A percentile compares a stretch with the other conserved stretches of the same genome.
Evolutionary conservation across 2,329 filamentous ascomycete genomes (phyloP).

Genomic region (Fusarium mangiferae): DNA sequence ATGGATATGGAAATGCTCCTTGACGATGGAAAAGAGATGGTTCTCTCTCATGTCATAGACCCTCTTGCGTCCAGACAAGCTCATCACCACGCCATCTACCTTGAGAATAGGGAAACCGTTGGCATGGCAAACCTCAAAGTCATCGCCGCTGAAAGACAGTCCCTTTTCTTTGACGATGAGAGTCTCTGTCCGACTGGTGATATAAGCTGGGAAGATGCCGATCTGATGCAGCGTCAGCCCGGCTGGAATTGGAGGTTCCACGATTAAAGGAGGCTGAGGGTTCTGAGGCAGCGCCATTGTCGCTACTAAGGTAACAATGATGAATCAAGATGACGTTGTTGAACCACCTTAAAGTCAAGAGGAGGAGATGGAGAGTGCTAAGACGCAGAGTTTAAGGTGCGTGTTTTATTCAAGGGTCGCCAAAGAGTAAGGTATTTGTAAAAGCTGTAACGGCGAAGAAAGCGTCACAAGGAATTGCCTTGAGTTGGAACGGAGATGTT

Average conservation of each 20-base stretch:
- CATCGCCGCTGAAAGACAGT: conserved; percentile 70
- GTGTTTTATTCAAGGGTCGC: background rate
- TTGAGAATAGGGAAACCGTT: conserved; percentile 65
- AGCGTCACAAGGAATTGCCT: background rate
- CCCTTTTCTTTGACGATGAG: conserved; percentile 71
- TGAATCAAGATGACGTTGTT: background rate
- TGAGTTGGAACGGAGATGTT: background rate
- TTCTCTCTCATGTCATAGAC: conserved; percentile 63
- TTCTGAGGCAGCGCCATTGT: conserved; percentile 25
- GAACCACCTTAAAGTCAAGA: background rate
- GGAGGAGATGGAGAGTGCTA: background rate
- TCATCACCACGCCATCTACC: conserved; percentile 65
- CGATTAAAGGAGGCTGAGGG: background rate
- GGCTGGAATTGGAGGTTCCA: background rate
- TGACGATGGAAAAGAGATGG: conserved; percentile 68
- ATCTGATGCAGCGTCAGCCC: conserved; percentile 45
- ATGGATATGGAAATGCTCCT: conserved; percentile 62
- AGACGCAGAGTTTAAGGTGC: background rate
- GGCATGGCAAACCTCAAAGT: conserved; percentile 69
- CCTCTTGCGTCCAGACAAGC: conserved; percentile 65
- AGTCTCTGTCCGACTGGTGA: conserved; percentile 55
- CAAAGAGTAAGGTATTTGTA: background rate
- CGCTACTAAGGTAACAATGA: background rate
- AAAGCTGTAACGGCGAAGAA: background rate
- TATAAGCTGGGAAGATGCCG: conserved; percentile 53